phyloP scores from a whole-genome alignment of 208 protist species.

The Trypanosoma platydactyli region DNA sequence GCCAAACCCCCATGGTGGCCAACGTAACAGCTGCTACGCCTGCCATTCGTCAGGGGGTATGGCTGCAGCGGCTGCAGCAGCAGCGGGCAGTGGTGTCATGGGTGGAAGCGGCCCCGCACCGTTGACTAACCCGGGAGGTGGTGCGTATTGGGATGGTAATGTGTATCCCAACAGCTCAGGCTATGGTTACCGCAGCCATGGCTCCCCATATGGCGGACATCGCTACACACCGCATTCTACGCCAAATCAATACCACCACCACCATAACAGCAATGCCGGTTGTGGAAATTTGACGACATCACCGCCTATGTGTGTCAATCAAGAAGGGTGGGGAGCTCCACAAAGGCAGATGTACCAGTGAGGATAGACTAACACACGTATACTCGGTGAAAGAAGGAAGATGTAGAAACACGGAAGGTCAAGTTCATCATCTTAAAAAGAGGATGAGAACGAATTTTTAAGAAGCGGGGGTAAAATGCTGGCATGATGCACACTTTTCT shows the following conservation, averaged over 20 bases:
- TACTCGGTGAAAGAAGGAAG: not conserved
- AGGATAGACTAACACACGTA: not conserved
- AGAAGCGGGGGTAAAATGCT: too few relatives aligned
- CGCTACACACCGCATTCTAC: slow-evolving; percentile 25
- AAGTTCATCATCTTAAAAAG: not conserved
- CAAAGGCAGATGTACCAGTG: slow-evolving; percentile 1
- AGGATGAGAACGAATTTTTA: not conserved
- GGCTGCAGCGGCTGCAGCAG: slow-evolving; percentile 1
- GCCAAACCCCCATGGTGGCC: slow-evolving; percentile 21
- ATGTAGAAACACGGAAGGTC: not conserved
- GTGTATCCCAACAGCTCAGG: slow-evolving; percentile 3
- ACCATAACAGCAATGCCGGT: slow-evolving; percentile 6
- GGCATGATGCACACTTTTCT: not conserved
- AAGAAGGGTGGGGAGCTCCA: slow-evolving; percentile 19
- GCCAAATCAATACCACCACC: slow-evolving; percentile 16
- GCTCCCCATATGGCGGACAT: slow-evolving; percentile 25
- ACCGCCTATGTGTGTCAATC: slow-evolving; percentile 11
- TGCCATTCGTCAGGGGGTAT: not conserved
- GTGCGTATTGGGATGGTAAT: slow-evolving; percentile 10
- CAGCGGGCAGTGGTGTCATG: not conserved
- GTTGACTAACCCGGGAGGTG: not conserved
- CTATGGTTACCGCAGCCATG: slow-evolving; percentile 3
- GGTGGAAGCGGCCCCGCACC: not conserved
- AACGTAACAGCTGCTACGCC: slow-evolving; percentile 11
- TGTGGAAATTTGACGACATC: not conserved